Conservation (phyloP, 805 yeast genomes). For the Isabelozyma gotoi region DNA sequence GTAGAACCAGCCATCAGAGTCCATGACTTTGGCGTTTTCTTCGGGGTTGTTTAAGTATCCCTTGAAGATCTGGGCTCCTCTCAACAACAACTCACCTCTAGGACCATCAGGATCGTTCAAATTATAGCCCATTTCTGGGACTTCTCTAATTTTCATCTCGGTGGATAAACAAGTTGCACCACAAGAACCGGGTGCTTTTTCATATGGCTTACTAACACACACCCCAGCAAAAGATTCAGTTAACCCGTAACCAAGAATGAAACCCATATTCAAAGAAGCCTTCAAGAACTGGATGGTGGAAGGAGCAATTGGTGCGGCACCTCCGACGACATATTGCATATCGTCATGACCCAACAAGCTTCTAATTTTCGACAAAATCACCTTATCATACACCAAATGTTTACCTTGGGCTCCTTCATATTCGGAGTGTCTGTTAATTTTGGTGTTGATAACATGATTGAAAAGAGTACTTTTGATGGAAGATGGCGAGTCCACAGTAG, state of each 20-base stretch:
- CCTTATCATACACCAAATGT: slow-evolving; percentile 33
- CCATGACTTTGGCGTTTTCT: slow-evolving; percentile 54
- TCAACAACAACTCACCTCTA: slow-evolving; percentile 59
- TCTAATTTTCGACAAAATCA: slow-evolving; percentile 34
- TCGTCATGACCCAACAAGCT: slow-evolving; percentile 32
- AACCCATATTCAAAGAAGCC: slow-evolving; percentile 16
- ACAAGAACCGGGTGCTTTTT: slow-evolving; percentile 16
- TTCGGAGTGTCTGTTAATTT: slow-evolving; percentile 28
- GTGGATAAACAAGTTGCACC: slow-evolving; percentile 11
- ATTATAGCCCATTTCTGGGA: slow-evolving; percentile 10
- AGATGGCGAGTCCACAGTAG: slow-evolving; percentile 14
- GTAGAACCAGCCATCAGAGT: slow-evolving; percentile 57
- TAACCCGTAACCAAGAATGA: slow-evolving; percentile 30
- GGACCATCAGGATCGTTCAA: slow-evolving; percentile 15
- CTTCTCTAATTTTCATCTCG: slow-evolving; percentile 12
- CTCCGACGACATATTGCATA: slow-evolving; percentile 32
- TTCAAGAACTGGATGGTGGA: slow-evolving; percentile 15
- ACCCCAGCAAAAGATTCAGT: slow-evolving; percentile 20
- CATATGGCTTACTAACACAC: slow-evolving; percentile 9
- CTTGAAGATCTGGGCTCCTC: slow-evolving; percentile 64
- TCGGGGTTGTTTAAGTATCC: slow-evolving; percentile 57
- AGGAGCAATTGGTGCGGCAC: slow-evolving; percentile 17
- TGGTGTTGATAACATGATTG: slow-evolving; percentile 17
- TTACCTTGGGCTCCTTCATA: slow-evolving; percentile 38
- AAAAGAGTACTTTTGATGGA: slow-evolving; percentile 16